Evolutionary conservation across 2,329 filamentous ascomycete species (phyloP).

Genomic region (Neobulgaria alba): DNA sequence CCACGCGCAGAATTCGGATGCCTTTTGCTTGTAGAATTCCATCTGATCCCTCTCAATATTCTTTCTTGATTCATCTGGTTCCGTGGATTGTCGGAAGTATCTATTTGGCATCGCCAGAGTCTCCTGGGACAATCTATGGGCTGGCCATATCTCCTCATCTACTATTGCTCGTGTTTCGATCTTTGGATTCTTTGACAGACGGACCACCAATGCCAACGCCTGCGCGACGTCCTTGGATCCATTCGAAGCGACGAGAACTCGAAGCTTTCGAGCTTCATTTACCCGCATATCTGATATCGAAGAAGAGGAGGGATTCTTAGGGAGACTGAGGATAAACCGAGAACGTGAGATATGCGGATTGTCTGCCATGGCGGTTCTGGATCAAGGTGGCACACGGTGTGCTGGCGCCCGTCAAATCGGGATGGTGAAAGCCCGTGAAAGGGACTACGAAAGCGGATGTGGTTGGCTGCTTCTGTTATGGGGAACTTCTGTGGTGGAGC

Average conservation of each 20-base stretch:
- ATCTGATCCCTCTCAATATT: constrained; percentile 27
- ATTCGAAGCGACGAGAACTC: constrained; percentile 57
- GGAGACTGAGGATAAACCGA: constrained; percentile 12
- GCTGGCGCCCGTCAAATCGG: no score
- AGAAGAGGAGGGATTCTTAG: constrained; percentile 19
- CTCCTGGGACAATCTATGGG: constrained; percentile 51
- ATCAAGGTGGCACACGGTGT: not conserved
- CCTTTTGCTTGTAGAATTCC: constrained; percentile 45
- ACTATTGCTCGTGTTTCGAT: constrained; percentile 55
- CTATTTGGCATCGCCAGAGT: constrained; percentile 52
- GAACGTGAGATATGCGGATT: constrained; percentile 9
- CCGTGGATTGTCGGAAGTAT: constrained; percentile 27
- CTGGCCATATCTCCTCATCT: constrained; percentile 48
- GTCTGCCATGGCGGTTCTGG: constrained; percentile 14
- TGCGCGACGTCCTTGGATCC: constrained; percentile 57
- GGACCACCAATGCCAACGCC: constrained; percentile 56
- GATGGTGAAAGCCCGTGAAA: no score
- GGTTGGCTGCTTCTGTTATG: no score
- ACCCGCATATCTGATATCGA: constrained; percentile 25
- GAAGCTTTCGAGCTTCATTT: constrained; percentile 47
- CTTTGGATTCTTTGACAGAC: constrained; percentile 55
- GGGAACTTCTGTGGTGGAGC: no score
- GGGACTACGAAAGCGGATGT: no score
- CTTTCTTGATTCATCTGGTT: constrained; percentile 21
- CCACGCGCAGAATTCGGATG: constrained; percentile 70